Percentiles rank a stretch among this genome's conserved stretches.
phyloP scores from a whole-genome alignment of 164 flowering plant species.

The Vitis cinerea region DNA sequence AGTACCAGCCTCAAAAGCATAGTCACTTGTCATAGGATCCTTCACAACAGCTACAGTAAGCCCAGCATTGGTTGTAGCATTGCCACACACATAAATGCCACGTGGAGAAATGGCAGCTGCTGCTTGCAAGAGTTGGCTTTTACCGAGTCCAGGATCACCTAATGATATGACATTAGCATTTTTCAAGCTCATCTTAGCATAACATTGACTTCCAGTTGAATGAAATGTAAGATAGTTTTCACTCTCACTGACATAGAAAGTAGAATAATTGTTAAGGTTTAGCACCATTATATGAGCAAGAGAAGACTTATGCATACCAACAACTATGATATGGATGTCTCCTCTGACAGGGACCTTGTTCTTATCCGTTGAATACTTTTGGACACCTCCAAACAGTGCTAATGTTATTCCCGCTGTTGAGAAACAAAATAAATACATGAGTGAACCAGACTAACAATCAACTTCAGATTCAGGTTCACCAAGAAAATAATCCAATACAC shows the following conservation, averaged over 20 bases:
- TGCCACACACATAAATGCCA: slow-evolving; percentile 98
- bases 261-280: slow-evolving; percentile 1
- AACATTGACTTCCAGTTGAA: background rate
- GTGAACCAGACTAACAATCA: background rate
- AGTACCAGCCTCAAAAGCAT: slow-evolving; percentile 98
- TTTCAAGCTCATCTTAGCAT: slow-evolving; percentile 5
- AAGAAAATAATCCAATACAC: background rate
- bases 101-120: slow-evolving; percentile 96
- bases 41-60: slow-evolving; percentile 98
- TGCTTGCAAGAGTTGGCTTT: slow-evolving; percentile 97
- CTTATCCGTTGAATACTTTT: slow-evolving; percentile 83
- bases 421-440: slow-evolving; percentile 11
- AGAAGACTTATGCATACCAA: slow-evolving; percentile 51
- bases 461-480: background rate
- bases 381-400: slow-evolving; percentile 89
- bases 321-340: slow-evolving; percentile 91
- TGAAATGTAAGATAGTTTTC: background rate
- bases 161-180: slow-evolving; percentile 17
- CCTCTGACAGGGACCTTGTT: slow-evolving; percentile 99
- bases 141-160: slow-evolving; percentile 99
- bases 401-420: slow-evolving; percentile 83
- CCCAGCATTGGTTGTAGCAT: slow-evolving; percentile 98
- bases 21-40: slow-evolving; percentile 89
- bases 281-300: background rate
- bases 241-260: background rate